Conservation (phyloP, 1,284 basidiomycete genomes). For the Microbotryomycetes sp. region DNA sequence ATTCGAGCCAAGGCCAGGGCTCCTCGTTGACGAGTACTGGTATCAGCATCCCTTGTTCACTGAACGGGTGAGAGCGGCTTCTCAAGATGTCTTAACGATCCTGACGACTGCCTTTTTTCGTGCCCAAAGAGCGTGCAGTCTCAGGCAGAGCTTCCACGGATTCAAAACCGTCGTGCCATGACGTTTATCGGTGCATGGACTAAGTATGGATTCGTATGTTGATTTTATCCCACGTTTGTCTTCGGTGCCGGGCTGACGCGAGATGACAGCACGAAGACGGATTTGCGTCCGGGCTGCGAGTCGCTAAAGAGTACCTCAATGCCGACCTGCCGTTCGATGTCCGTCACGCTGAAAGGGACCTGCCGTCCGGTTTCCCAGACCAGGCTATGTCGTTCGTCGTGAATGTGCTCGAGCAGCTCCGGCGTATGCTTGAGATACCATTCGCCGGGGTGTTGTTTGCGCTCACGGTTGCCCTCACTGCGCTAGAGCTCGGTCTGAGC, state of each 20-base stretch:
- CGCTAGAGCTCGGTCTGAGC: background rate
- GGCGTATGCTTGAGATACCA: background rate
- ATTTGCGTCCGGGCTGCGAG: slow-evolving; percentile 51
- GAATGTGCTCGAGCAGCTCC: background rate
- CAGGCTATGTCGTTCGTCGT: background rate
- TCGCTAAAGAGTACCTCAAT: slow-evolving; percentile 38
- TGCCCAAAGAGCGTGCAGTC: slow-evolving; percentile 46
- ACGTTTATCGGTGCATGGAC: slow-evolving; percentile 72
- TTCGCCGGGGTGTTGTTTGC: background rate
- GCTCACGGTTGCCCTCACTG: background rate
- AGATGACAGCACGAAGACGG: slow-evolving; percentile 59
- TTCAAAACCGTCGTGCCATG: slow-evolving; percentile 60
- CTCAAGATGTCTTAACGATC: too few relatives aligned
- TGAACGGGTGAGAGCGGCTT: slow-evolving; percentile 45
- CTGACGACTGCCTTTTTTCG: slow-evolving; percentile 13
- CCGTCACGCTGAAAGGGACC: slow-evolving; percentile 34
- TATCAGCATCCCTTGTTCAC: slow-evolving; percentile 66
- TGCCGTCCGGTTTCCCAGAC: background rate
- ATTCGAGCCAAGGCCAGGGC: slow-evolving; percentile 52
- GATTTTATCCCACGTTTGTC: background rate
- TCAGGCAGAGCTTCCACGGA: slow-evolving; percentile 51
- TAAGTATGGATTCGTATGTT: slow-evolving; percentile 50
- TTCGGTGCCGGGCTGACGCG: too few relatives aligned
- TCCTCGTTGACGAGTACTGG: slow-evolving; percentile 50
- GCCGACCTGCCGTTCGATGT: slow-evolving; percentile 42